Evolutionary conservation across 169 alveolate species (phyloP).

Genomic region (Plasmodium falciparum): DNA sequence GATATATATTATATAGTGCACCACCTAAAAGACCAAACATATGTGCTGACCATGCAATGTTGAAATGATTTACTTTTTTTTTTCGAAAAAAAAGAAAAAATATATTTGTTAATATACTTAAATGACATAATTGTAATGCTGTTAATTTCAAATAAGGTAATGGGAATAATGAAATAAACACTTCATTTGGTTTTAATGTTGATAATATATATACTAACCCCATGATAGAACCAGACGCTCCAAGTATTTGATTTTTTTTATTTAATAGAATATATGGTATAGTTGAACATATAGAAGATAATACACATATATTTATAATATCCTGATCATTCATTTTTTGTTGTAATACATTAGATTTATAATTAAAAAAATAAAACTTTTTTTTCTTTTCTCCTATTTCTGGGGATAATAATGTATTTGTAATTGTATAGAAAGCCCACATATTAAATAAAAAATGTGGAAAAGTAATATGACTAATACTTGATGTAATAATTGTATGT

Average conservation of each 20-base stretch:
- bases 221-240: conserved; percentile 88
- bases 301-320: conserved; percentile 40
- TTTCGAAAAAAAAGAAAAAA: conserved; percentile 71
- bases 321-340: conserved; percentile 59
- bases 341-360: conserved; percentile 54
- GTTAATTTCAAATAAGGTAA: conserved; percentile 83
- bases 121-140: conserved; percentile 83
- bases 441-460: conserved; percentile 76
- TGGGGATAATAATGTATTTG: conserved; percentile 63
- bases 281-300: conserved; percentile 63
- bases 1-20: conserved; percentile 80
- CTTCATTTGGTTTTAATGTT: conserved; percentile 83
- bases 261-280: conserved; percentile 49
- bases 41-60: conserved; percentile 88
- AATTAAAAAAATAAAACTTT: conserved; percentile 60
- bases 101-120: conserved; percentile 81
- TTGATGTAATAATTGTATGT: conserved; percentile 83
- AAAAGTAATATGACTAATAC: conserved; percentile 77
- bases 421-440: conserved; percentile 74
- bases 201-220: conserved; percentile 83
- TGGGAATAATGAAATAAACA: conserved; percentile 83
- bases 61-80: conserved; percentile 61
- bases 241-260: conserved; percentile 79
- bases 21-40: conserved; percentile 84
- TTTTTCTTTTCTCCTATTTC: conserved; percentile 73